Percentiles rank a stretch among this genome's conserved stretches.
Conservation (phyloP, 306 rosid species). For the Medicago arabica region DNA sequence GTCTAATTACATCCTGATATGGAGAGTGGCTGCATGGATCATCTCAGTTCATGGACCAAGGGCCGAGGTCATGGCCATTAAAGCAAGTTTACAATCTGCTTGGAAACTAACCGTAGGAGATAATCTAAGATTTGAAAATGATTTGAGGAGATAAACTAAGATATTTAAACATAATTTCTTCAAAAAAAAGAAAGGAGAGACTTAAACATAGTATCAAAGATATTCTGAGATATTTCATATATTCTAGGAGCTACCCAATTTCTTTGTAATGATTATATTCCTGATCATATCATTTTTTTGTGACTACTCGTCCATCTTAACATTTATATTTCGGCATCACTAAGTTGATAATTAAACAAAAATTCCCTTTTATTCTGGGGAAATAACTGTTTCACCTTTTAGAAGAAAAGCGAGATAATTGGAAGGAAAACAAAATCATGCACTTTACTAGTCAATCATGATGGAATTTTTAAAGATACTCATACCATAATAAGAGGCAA, state of each 20-base stretch:
- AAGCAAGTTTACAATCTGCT: no score
- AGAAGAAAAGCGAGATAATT: slow-evolving; percentile 19
- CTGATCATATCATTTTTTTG: not conserved
- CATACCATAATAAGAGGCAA: slow-evolving; percentile 11
- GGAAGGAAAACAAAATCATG: not conserved
- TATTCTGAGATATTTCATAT: no score
- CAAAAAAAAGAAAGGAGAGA: no score
- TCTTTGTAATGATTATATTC: not conserved
- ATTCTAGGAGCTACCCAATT: not conserved
- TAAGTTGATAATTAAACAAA: slow-evolving; percentile 18
- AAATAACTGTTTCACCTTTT: slow-evolving; percentile 1
- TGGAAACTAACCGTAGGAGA: no score
- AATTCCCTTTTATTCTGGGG: not conserved
- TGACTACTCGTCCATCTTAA: not conserved
- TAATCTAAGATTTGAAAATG: no score
- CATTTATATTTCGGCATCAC: not conserved
- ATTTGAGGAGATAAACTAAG: no score
- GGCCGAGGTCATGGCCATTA: no score
- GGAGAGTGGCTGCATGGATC: no score
- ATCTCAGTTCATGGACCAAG: no score
- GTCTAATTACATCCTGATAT: no score
- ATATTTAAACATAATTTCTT: no score
- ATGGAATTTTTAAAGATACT: slow-evolving; percentile 23
- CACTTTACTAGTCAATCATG: slow-evolving; percentile 5
- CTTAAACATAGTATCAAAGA: no score